Evolutionary conservation across 2,329 filamentous ascomycete genomes (phyloP), one percentile per base, ranked within the genome.

Genomic region (Keithomyces neogunnii): DNA sequence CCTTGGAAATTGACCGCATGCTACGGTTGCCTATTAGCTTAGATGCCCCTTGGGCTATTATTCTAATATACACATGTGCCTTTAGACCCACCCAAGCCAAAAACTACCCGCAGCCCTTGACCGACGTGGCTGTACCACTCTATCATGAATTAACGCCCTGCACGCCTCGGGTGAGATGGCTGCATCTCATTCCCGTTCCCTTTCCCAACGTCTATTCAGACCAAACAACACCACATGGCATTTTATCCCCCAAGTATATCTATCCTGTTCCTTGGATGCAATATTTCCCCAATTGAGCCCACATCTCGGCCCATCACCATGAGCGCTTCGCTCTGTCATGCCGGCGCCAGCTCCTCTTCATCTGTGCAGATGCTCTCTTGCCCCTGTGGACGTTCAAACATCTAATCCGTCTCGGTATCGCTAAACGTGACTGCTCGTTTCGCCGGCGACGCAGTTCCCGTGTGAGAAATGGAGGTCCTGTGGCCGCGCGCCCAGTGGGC

Each of bases 381-480:
- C 19, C 19, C 19, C 19, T 19, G 19, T 19, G 19, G 19, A 19
- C 19, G 19, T 19, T 19, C 36, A 36, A 47, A 33, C 51, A 19
- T 53, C 56, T 65, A 63, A 55, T 63, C 57, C 56, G 56, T 55
- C 50, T 58, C 54, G 55, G 66, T 63, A 53, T 70, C 71, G 51
- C 59, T 63, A 36, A 69, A 63, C 10, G 66, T 66, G 11, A 64
- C 69, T 42, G 68, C 64, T 55, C 71, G 69, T 47, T 69, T 67
- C 2, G 67, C 65, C 3, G 71, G 67, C 8, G 71, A 69, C 36
- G 67, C 57, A 56, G 63, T 73, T 52, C 66, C 47, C 11, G 36
- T 30, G 7, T 33, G 47, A 5, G 53, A 51, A 32, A 43, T 62
- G 56, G 48, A 62, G 31, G 5, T 26, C 59, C 35, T 64, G 57